These are phyloP conservation scores for Termitomyces sp. DNA, from an alignment of 768 basidiomycete genomes.

Conservation along the genomic window DNA sequence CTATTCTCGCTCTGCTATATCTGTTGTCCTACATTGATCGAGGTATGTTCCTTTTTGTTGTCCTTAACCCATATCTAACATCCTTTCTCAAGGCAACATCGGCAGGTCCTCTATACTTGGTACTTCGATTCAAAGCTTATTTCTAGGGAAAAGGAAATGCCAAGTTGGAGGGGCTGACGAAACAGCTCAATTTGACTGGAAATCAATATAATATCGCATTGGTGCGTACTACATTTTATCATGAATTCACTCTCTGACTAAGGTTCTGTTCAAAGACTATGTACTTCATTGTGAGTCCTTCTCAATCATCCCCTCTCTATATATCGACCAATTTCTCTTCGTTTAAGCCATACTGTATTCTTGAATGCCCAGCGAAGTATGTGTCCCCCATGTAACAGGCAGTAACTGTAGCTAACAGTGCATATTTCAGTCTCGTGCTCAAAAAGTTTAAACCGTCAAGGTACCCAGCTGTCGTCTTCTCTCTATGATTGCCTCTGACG, in stretches of 20 bases:
- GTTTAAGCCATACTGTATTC: constrained; percentile 52
- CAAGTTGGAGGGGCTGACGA: constrained; percentile 56
- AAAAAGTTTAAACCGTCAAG: constrained; percentile 64
- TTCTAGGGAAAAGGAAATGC: constrained; percentile 49
- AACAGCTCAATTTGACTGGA: constrained; percentile 52
- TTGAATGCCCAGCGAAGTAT: constrained; percentile 71
- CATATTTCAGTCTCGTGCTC: constrained; percentile 40
- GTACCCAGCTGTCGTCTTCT: constrained; percentile 22
- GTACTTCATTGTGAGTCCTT: constrained; percentile 59
- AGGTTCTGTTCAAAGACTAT: constrained; percentile 45
- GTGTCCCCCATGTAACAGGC: constrained; percentile 7
- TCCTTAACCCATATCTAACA: background rate
- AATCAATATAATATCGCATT: constrained; percentile 66
- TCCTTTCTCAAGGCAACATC: constrained; percentile 44
- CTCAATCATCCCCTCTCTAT: background rate
- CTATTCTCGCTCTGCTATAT: constrained; percentile 58
- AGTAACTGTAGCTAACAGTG: background rate
- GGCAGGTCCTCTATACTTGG: constrained; percentile 29
- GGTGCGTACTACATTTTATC: constrained; percentile 29
- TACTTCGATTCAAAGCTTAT: background rate
- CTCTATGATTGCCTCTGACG: constrained; percentile 1
- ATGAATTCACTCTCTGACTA: background rate
- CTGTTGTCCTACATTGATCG: constrained; percentile 63
- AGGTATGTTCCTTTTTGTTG: constrained; percentile 29
- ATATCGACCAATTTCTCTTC: background rate